Percentiles rank a stretch among this genome's conserved stretches.
Evolutionary conservation across 768 basidiomycete species (phyloP).

Genomic region (Tylopilus plumbeoviolaceoides): DNA sequence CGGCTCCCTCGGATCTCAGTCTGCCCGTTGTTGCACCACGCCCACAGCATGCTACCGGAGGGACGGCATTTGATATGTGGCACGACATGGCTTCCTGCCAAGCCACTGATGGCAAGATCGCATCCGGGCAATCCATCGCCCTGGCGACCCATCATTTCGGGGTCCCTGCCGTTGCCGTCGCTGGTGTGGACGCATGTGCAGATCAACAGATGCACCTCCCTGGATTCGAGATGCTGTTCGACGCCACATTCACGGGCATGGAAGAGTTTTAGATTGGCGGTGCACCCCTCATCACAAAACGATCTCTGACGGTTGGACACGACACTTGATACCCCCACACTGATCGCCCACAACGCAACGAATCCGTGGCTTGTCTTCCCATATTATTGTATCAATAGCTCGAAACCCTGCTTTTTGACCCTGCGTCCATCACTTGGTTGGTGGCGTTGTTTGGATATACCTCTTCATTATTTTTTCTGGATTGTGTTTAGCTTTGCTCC

Average conservation of each 20-base stretch:
- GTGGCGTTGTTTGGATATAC: background rate
- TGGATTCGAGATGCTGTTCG: constrained; percentile 18
- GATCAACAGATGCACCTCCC: background rate
- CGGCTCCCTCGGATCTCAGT: constrained; percentile 29
- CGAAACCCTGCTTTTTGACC: background rate
- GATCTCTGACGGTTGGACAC: background rate
- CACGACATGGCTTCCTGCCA: constrained; percentile 6
- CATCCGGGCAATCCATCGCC: background rate
- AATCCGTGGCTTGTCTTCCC: background rate
- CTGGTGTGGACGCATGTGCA: constrained; percentile 1
- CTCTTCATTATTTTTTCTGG: background rate
- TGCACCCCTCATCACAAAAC: background rate
- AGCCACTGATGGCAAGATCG: background rate
- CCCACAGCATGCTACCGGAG: constrained; percentile 15
- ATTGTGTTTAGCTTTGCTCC: background rate
- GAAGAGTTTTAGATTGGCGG: constrained; percentile 6
- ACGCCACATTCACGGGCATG: constrained; percentile 8
- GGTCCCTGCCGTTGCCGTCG: constrained; percentile 1
- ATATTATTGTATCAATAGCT: background rate
- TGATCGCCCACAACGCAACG: background rate
- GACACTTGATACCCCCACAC: background rate
- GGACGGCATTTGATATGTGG: constrained; percentile 19
- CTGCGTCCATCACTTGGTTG: background rate
- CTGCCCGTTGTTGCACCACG: constrained; percentile 28
- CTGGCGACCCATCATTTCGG: constrained; percentile 5